Conservation (phyloP, 306 rosid species). For the Fagus sylvatica region DNA sequence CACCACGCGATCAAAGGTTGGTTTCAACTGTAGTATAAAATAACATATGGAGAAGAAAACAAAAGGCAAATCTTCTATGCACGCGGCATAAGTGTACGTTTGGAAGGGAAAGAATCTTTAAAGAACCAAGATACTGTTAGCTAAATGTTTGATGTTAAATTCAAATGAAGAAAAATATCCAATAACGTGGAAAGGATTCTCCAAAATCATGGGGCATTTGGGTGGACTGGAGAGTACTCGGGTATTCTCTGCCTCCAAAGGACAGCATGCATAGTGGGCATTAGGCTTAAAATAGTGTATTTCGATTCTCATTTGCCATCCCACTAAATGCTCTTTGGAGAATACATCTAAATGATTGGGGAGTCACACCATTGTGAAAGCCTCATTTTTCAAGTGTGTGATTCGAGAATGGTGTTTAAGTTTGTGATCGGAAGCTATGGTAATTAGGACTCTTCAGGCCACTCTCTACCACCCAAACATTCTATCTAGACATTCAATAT, state of each 20-base stretch:
- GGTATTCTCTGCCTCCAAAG: constrained; percentile 13
- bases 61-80: constrained; percentile 1
- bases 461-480: too few species aligned
- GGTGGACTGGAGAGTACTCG: constrained; percentile 15
- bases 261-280: constrained; percentile 17
- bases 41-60: neutral
- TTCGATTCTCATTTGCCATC: constrained; percentile 26
- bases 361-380: neutral
- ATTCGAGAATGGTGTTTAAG: too few species aligned
- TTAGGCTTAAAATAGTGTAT: constrained; percentile 11
- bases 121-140: constrained; percentile 15
- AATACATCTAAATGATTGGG: constrained; percentile 8
- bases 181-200: constrained; percentile 29
- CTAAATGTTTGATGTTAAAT: constrained; percentile 13
- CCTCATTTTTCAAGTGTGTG: neutral
- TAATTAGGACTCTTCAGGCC: too few species aligned
- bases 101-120: constrained; percentile 28
- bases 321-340: constrained; percentile 16
- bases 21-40: neutral
- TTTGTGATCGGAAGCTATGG: too few species aligned
- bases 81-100: neutral
- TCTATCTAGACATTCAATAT: too few species aligned
- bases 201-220: constrained; percentile 23
- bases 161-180: neutral
- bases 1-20: constrained; percentile 24